Evolutionary conservation across 2,329 filamentous ascomycete species (phyloP), one percentile per base, ranked within the genome.

Genomic region (Fusarium clavum): DNA sequence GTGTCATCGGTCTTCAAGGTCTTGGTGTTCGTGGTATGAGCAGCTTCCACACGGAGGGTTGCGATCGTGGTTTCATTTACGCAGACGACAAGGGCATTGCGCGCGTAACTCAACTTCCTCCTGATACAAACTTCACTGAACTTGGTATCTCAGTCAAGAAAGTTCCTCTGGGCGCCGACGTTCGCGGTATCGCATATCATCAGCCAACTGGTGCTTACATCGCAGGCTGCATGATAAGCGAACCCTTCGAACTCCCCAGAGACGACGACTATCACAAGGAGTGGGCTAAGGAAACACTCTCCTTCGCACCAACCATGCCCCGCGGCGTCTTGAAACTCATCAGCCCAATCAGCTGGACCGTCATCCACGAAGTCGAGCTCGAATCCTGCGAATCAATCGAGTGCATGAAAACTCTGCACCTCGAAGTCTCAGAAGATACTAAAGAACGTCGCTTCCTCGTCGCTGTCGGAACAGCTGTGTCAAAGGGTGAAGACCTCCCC

Each of bases 361-460:
- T 94, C 40, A 92, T 98, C 61, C 92, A 97, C 77, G 90, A 86
- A 25, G 83, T 94, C 55, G 83, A 90, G 45, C 86, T 97, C 70
- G 92, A 94, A 57, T 83, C 88, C 0, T 90, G 87, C 67, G 95
- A 98, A 80, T 87, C 90, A 14, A 85, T 97, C 16, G 91, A 96
- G 77, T 93, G 92, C 66, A 88, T 98, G 75, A 91, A 95, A 78
- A 91, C 92, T 7, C 86, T 98, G 41, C 91, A 92, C 57, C 87
- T 99, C 16, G 96, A 98, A 79, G 86, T 97, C 10, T 98, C 94
- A 0, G 96, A 99, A 80, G 90, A 91, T 34, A 98, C 94, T 0
- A 93, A 96, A 77, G 92, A 97, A 77, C 90, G 94, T 18, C 92
- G 90, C 74, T 91, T 92, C 75, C 86, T 98, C 48, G 87, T 99